phyloP scores from a whole-genome alignment of 108 stramenopile genomes.

The Nitzschia inconspicua region DNA sequence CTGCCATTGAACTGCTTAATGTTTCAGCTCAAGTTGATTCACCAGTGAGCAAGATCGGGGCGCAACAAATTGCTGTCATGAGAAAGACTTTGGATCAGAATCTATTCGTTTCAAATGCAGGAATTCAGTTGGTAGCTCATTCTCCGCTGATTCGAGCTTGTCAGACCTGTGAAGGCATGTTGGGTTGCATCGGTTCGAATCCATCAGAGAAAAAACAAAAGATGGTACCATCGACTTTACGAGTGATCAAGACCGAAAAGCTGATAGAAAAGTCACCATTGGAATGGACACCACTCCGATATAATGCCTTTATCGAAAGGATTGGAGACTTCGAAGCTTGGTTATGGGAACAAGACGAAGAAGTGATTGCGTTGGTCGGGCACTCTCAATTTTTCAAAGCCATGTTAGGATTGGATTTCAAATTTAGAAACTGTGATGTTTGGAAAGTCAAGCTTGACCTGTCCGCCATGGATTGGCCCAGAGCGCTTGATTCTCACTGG shows the following conservation, averaged over 20 bases:
- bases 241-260: constrained; percentile 36
- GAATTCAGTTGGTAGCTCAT: constrained; percentile 50
- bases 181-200: constrained; percentile 28
- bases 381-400: constrained; percentile 69
- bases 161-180: constrained; percentile 53
- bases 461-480: too few relatives aligned
- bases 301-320: constrained; percentile 30
- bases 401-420: constrained; percentile 55
- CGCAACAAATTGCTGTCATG: constrained; percentile 41
- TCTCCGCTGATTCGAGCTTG: constrained; percentile 55
- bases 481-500: too few relatives aligned
- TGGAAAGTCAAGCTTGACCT: constrained; percentile 61
- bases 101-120: constrained; percentile 26
- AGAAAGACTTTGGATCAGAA: constrained; percentile 23
- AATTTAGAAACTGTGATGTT: constrained; percentile 76
- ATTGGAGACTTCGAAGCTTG: constrained; percentile 42
- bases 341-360: constrained; percentile 32
- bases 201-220: too few relatives aligned
- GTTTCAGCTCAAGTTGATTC: constrained; percentile 57
- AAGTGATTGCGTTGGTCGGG: constrained; percentile 53
- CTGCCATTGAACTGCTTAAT: constrained; percentile 40
- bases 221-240: constrained; percentile 10
- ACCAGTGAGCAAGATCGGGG: constrained; percentile 33
- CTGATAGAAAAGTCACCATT: constrained; percentile 42
- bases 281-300: constrained; percentile 67